A percentile compares a stretch with the other conserved stretches of the same genome.
These are phyloP conservation scores for Prunus armeniaca DNA, from an alignment of 306 rosid genomes.

Conservation along the genomic window DNA sequence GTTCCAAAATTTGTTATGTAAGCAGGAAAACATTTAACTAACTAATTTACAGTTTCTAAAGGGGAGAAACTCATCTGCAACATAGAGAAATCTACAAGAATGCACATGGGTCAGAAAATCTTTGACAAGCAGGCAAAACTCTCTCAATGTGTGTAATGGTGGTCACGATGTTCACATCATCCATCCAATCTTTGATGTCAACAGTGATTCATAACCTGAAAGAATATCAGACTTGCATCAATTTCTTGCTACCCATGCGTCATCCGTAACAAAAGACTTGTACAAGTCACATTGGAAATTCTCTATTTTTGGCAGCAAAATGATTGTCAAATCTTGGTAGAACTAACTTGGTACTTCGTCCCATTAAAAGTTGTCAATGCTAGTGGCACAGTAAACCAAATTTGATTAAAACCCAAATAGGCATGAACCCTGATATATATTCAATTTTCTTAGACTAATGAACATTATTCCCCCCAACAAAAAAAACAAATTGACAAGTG, in stretches of 20 bases:
- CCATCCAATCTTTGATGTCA: constrained; percentile 30
- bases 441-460: background rate
- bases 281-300: background rate
- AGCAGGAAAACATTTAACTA: constrained; percentile 35
- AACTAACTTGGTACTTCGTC: background rate
- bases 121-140: constrained; percentile 42
- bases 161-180: constrained; percentile 33
- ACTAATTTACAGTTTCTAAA: constrained; percentile 80
- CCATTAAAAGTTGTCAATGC: background rate
- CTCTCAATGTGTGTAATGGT: constrained; percentile 15
- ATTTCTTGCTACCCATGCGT: constrained; percentile 22
- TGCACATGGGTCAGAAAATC: constrained; percentile 65
- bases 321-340: background rate
- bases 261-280: background rate
- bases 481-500: background rate
- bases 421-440: background rate
- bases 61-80: constrained; percentile 99
- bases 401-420: background rate
- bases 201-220: constrained; percentile 52
- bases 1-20: constrained; percentile 41
- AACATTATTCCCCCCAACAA: background rate
- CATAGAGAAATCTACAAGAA: constrained; percentile 66
- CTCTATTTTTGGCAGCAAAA: background rate
- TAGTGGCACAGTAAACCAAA: too few species aligned
- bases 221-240: constrained; percentile 40